phyloP scores from a whole-genome alignment of 2,329 filamentous ascomycete genomes.

The Claviceps capensis region DNA sequence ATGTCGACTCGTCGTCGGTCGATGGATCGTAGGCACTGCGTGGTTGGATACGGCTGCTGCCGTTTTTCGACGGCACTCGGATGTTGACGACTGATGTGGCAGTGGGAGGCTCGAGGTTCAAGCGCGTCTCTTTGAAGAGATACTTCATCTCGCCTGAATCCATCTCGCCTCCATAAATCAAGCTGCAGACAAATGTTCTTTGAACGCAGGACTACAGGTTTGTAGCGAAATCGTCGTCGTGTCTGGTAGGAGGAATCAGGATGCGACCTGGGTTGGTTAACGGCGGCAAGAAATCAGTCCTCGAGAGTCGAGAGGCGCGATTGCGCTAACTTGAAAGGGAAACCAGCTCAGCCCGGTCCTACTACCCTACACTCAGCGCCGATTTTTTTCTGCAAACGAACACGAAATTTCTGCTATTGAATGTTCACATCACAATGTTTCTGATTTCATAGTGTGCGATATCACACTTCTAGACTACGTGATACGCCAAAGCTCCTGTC shows the following conservation, averaged over 20 bases:
- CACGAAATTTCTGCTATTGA: no score
- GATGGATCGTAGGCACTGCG: constrained; percentile 20
- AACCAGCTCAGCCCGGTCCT: constrained; percentile 17
- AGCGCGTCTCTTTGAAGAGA: constrained; percentile 75
- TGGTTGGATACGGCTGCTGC: constrained; percentile 29
- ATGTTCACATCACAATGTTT: no score
- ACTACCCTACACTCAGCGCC: neutral
- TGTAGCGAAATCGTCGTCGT: constrained; percentile 1
- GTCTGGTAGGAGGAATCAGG: constrained; percentile 10
- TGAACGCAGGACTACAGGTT: neutral
- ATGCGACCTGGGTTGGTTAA: constrained; percentile 17
- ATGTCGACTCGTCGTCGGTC: constrained; percentile 58
- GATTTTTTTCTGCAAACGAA: neutral
- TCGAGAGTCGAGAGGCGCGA: constrained; percentile 12
- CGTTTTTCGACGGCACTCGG: constrained; percentile 44
- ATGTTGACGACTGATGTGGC: constrained; percentile 58
- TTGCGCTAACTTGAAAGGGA: constrained; percentile 22
- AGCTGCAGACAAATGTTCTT: neutral
- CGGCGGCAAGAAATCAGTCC: constrained; percentile 16
- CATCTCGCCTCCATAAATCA: constrained; percentile 53
- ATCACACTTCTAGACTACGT: no score
- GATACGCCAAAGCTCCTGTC: no score
- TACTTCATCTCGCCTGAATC: constrained; percentile 46
- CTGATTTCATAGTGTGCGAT: no score
- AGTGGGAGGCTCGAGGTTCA: constrained; percentile 65